These are phyloP conservation scores for Blastobotrys buckinghamii DNA, from an alignment of 1,139 yeast genomes.

Conservation along the genomic window DNA sequence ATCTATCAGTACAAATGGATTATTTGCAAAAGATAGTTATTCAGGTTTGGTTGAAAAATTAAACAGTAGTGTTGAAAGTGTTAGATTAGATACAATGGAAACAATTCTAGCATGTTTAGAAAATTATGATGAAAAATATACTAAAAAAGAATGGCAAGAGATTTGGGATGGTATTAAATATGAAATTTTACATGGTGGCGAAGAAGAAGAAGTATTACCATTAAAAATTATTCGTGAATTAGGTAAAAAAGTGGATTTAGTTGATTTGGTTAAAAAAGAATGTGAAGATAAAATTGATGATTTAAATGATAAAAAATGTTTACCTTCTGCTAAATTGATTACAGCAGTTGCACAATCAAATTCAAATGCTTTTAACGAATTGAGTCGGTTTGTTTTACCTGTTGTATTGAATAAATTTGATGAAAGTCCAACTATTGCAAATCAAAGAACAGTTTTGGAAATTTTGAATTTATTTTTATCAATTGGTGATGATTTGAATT, in stretches of 20 bases:
- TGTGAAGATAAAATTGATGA: constrained; percentile 48
- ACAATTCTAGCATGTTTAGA: constrained; percentile 56
- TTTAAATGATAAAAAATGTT: constrained; percentile 44
- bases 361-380: constrained; percentile 39
- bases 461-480: constrained; percentile 46
- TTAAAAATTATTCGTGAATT: constrained; percentile 45
- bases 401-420: constrained; percentile 31
- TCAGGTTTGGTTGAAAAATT: constrained; percentile 78
- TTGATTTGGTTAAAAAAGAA: constrained; percentile 45
- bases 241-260: constrained; percentile 25
- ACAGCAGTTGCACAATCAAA: constrained; percentile 49
- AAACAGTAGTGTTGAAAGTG: constrained; percentile 71
- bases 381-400: constrained; percentile 39
- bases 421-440: constrained; percentile 40
- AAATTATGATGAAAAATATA: constrained; percentile 43
- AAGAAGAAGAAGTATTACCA: constrained; percentile 40
- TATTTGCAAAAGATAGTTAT: constrained; percentile 67
- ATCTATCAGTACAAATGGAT: constrained; percentile 55
- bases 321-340: constrained; percentile 34
- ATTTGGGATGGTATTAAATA: constrained; percentile 87
- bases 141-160: constrained; percentile 56
- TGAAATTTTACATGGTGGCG: constrained; percentile 74
- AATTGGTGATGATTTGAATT: constrained; percentile 11
- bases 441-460: constrained; percentile 56
- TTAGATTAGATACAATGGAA: constrained; percentile 68